Percentiles rank a stretch among this genome's conserved stretches.
Conservation (phyloP, 1,284 basidiomycete species). For the Naganishia sp. region DNA sequence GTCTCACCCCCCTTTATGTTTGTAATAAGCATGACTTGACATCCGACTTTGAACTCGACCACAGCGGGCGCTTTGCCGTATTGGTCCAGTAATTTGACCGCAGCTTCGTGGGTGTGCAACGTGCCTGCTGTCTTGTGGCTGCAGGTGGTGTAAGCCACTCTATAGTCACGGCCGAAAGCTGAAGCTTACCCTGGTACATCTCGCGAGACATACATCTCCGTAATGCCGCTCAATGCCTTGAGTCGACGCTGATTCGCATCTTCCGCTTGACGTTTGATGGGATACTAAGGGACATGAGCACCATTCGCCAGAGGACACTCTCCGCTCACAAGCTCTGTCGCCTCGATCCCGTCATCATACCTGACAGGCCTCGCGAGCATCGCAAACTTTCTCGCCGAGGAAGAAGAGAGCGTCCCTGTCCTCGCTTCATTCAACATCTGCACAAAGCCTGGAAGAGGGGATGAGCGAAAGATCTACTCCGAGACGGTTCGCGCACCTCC, state of each 20-base stretch:
- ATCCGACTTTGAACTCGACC: conserved; percentile 67
- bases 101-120: conserved; percentile 58
- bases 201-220: conserved; percentile 57
- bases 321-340: conserved; percentile 62
- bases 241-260: conserved; percentile 70
- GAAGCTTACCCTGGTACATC: conserved; percentile 53
- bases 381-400: conserved; percentile 65
- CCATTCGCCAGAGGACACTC: too few relatives aligned
- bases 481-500: conserved; percentile 38
- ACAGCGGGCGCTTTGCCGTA: conserved; percentile 68
- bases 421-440: conserved; percentile 90
- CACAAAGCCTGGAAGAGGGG: conserved; percentile 67
- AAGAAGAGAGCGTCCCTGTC: conserved; percentile 66
- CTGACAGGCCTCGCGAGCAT: conserved; percentile 59
- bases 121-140: conserved; percentile 22
- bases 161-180: not conserved
- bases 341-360: conserved; percentile 30
- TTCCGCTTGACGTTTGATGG: conserved; percentile 63
- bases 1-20: conserved; percentile 68
- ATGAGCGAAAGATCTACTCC: not conserved
- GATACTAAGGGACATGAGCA: not conserved
- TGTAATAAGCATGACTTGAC: conserved; percentile 71
- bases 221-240: conserved; percentile 51
- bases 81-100: conserved; percentile 58
- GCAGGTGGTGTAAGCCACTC: not conserved